Evolutionary conservation across 164 flowering plant genomes (phyloP).

Genomic region (Macadamia integrifolia): DNA sequence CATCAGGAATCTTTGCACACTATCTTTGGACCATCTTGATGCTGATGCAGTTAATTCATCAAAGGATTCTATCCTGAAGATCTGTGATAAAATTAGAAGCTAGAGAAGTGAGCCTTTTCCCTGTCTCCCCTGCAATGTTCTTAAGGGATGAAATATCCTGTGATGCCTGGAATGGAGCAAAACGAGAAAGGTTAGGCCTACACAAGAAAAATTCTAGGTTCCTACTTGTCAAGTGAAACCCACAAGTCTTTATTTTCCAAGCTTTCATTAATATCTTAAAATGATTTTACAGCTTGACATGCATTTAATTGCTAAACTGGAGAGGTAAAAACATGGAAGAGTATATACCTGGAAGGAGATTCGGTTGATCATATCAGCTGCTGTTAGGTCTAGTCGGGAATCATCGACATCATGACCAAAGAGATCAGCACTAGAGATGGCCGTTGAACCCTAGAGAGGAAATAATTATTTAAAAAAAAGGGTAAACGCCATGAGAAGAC

Average conservation of each 20-base stretch:
- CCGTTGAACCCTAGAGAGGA: constrained; percentile 54
- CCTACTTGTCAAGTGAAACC: not conserved
- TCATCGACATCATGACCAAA: constrained; percentile 52
- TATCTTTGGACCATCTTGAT: not conserved
- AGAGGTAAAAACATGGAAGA: not conserved
- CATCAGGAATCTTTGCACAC: not conserved
- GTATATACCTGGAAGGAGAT: constrained; percentile 69
- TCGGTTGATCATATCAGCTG: constrained; percentile 71
- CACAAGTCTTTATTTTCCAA: not conserved
- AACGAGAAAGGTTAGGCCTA: not conserved
- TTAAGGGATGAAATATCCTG: constrained; percentile 84
- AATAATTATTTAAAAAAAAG: not conserved
- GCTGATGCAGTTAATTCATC: constrained; percentile 9
- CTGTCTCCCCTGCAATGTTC: constrained; percentile 95
- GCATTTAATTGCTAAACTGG: not conserved
- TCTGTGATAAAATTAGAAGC: constrained; percentile 76
- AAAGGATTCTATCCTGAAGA: constrained; percentile 90
- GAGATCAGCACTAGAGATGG: constrained; percentile 95
- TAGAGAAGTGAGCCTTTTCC: constrained; percentile 78
- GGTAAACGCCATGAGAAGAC: not conserved
- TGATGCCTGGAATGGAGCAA: constrained; percentile 52
- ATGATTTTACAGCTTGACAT: too few relatives aligned
- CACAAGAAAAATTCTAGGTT: too few relatives aligned
- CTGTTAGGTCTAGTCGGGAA: constrained; percentile 50
- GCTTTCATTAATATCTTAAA: too few relatives aligned